A percentile compares a stretch with the other conserved stretches of the same genome.
Conservation (phyloP, 2,329 filamentous ascomycete genomes). For the Aspergillus nomiae region DNA sequence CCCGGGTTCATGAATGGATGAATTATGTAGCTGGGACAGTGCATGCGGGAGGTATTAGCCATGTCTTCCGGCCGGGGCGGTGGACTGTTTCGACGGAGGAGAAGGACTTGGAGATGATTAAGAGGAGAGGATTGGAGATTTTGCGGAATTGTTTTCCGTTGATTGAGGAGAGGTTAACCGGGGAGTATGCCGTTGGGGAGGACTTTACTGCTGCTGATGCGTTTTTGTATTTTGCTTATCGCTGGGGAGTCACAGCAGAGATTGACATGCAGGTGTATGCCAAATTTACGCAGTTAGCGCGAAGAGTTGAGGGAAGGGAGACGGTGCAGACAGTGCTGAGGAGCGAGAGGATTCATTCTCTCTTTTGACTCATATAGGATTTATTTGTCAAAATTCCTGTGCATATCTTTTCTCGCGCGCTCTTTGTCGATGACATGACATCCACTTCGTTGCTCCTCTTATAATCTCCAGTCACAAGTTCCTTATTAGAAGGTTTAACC, state of each 20-base stretch:
- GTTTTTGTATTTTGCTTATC: slow-evolving; percentile 36
- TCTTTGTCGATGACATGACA: no score
- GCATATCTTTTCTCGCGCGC: no score
- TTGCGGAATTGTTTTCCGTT: slow-evolving; percentile 8
- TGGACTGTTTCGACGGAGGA: slow-evolving; percentile 16
- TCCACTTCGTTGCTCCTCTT: no score
- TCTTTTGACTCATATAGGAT: not conserved
- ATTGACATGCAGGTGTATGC: slow-evolving; percentile 20
- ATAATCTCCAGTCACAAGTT: not conserved
- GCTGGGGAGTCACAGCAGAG: slow-evolving; percentile 27
- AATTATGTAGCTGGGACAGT: slow-evolving; percentile 36
- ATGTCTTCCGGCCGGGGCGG: slow-evolving; percentile 26
- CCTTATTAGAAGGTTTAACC: no score
- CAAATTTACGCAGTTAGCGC: not conserved
- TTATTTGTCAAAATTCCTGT: no score
- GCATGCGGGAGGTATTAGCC: slow-evolving; percentile 32
- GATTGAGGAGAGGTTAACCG: not conserved
- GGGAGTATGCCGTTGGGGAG: slow-evolving; percentile 21
- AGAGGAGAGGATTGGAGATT: slow-evolving; percentile 10
- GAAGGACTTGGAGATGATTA: not conserved
- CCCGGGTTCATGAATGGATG: slow-evolving; percentile 40
- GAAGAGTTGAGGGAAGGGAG: not conserved
- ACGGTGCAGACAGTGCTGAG: not conserved
- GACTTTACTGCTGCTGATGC: slow-evolving; percentile 39
- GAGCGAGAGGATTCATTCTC: not conserved